phyloP scores from a whole-genome alignment of 129 eudicot genomes.

The Artemisia tridentata region DNA sequence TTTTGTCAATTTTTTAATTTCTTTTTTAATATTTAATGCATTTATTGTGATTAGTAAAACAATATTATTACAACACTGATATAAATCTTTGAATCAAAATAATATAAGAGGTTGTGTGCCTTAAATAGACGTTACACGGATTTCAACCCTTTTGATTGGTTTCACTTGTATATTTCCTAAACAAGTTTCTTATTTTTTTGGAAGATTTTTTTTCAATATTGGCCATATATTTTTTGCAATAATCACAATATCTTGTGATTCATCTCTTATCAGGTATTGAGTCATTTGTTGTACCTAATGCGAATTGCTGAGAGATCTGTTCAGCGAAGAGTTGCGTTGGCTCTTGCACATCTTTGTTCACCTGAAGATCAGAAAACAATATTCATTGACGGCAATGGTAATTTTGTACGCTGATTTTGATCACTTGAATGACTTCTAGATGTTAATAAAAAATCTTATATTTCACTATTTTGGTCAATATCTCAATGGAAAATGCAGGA shows the following conservation, averaged over 20 bases:
- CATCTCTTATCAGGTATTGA: slow-evolving; percentile 40
- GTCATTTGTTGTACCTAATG: slow-evolving; percentile 54
- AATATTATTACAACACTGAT: too few species aligned
- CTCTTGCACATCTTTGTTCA: slow-evolving; percentile 66
- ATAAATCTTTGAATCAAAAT: too few species aligned
- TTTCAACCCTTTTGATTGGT: too few species aligned
- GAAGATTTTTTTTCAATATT: too few species aligned
- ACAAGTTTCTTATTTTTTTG: too few species aligned
- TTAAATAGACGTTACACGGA: too few species aligned
- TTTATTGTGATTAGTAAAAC: too few species aligned
- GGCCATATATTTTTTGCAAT: neutral
- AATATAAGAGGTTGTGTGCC: too few species aligned
- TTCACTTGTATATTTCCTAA: too few species aligned
- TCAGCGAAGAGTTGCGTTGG: slow-evolving; percentile 55
- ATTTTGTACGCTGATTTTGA: neutral
- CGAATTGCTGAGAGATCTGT: slow-evolving; percentile 52
- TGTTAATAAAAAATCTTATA: neutral
- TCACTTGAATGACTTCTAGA: neutral
- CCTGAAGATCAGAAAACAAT: slow-evolving; percentile 55
- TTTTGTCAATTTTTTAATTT: neutral
- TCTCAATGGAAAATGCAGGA: slow-evolving; percentile 34
- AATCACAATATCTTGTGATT: slow-evolving; percentile 9
- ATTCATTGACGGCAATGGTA: slow-evolving; percentile 53
- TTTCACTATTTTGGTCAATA: slow-evolving; percentile 23
- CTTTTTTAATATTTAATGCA: too few species aligned